Conservation (phyloP, 306 rosid species). For the Fragaria nilgerrensis region DNA sequence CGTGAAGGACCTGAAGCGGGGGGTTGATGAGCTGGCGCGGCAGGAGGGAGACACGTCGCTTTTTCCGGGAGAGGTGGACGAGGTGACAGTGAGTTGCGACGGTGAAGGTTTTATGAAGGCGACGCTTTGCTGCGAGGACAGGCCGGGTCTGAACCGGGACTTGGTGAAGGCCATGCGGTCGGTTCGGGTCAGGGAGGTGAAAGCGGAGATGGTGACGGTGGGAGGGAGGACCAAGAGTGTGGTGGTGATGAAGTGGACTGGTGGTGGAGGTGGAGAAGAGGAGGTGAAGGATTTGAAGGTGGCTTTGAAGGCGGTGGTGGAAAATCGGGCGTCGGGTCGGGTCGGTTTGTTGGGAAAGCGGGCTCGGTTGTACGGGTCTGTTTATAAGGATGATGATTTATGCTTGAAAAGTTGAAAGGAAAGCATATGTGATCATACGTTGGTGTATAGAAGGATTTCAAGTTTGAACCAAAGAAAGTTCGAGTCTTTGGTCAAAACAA, state of each 20-base stretch:
- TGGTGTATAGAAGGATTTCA: background rate
- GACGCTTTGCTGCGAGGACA: slow-evolving; percentile 78
- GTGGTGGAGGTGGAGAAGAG: slow-evolving; percentile 29
- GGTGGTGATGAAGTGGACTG: slow-evolving; percentile 55
- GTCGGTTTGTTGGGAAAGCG: slow-evolving; percentile 46
- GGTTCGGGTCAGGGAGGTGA: slow-evolving; percentile 48
- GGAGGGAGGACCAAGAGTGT: slow-evolving; percentile 74
- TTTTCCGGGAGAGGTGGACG: slow-evolving; percentile 67
- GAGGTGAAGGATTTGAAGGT: slow-evolving; percentile 51
- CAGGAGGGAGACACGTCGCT: slow-evolving; percentile 32
- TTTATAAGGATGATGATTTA: slow-evolving; percentile 12
- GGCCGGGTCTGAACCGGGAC: slow-evolving; percentile 68
- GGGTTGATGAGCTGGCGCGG: slow-evolving; percentile 50
- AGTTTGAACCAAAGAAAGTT: background rate
- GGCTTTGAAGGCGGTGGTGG: slow-evolving; percentile 75
- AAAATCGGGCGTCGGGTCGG: slow-evolving; percentile 53
- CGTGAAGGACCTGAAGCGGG: slow-evolving; percentile 57
- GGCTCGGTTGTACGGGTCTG: slow-evolving; percentile 37
- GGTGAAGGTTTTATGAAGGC: slow-evolving; percentile 41
- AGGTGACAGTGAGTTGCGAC: slow-evolving; percentile 54
- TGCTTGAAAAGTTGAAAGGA: background rate
- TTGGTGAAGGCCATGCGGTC: slow-evolving; percentile 51
- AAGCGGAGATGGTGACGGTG: slow-evolving; percentile 81
- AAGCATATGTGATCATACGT: background rate
- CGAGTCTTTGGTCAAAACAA: background rate